A percentile compares a stretch with the other conserved stretches of the same genome.
Evolutionary conservation across 352 stramenopile species (phyloP).

Genomic region (Phytophthora brassicae): DNA sequence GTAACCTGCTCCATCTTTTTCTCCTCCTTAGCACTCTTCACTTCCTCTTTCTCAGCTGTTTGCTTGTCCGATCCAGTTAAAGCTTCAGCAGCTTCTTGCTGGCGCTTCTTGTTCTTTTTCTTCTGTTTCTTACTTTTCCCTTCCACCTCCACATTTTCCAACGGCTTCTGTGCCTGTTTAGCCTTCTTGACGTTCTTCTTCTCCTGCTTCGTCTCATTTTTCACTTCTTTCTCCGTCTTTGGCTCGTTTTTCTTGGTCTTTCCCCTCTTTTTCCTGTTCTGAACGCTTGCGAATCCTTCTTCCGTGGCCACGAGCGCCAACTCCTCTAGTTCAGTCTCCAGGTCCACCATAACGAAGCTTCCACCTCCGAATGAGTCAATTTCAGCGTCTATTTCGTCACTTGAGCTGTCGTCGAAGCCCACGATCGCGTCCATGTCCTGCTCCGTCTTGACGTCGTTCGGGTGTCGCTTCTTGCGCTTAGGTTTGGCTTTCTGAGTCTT

Average conservation of each 20-base stretch:
- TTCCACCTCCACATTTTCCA: slow-evolving; percentile 5
- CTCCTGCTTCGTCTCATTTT: slow-evolving; percentile 3
- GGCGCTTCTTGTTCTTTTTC: slow-evolving; percentile 23
- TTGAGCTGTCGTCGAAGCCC: slow-evolving; percentile 33
- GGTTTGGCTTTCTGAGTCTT: slow-evolving; percentile 20
- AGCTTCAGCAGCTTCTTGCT: slow-evolving; percentile 28
- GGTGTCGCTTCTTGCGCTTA: slow-evolving; percentile 28
- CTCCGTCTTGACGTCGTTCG: slow-evolving; percentile 35
- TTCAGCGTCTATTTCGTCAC: slow-evolving; percentile 23
- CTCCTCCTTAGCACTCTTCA: not conserved
- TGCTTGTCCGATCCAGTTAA: slow-evolving; percentile 7
- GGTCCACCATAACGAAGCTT: slow-evolving; percentile 45
- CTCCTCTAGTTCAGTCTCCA: slow-evolving; percentile 48
- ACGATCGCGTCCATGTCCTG: slow-evolving; percentile 34
- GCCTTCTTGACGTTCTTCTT: slow-evolving; percentile 19
- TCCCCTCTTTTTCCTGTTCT: slow-evolving; percentile 24
- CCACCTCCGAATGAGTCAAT: slow-evolving; percentile 29
- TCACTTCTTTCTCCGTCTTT: slow-evolving; percentile 9
- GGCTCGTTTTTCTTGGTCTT: slow-evolving; percentile 6
- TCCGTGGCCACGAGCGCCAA: slow-evolving; percentile 34
- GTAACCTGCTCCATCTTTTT: not conserved
- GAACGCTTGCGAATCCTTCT: slow-evolving; percentile 25
- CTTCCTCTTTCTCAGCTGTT: slow-evolving; percentile 12
- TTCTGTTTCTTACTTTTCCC: slow-evolving; percentile 22
- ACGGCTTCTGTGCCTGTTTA: slow-evolving; percentile 23